Conservation (phyloP, 371 early-diverging fungal species). For the Umbelopsis sp. region DNA sequence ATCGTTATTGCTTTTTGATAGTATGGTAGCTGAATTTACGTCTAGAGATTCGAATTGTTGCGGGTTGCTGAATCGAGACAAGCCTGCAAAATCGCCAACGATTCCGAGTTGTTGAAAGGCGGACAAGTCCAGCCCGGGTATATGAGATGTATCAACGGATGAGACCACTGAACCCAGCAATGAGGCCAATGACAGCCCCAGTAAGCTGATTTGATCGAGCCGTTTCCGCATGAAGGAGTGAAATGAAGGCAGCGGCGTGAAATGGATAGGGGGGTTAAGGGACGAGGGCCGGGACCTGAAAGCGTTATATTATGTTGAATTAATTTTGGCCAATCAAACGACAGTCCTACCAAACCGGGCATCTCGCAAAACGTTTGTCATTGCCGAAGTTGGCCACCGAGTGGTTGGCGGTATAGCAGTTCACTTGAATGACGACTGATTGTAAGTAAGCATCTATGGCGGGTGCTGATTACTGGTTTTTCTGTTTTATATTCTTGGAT, state of each 20-base stretch:
- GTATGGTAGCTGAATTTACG: constrained; percentile 35
- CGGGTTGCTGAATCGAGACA: constrained; percentile 46
- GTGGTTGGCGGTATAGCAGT: too few relatives aligned
- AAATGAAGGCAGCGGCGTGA: not conserved
- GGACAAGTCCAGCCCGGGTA: constrained; percentile 40
- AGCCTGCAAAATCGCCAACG: constrained; percentile 44
- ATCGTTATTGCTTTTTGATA: constrained; percentile 34
- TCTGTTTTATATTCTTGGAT: too few relatives aligned
- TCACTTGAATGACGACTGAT: too few relatives aligned
- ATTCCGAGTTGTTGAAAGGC: constrained; percentile 42
- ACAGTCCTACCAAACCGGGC: too few relatives aligned
- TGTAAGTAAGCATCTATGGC: too few relatives aligned
- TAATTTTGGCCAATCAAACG: too few relatives aligned
- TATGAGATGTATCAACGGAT: constrained; percentile 35
- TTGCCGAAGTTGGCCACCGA: too few relatives aligned
- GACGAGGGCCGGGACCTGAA: not conserved
- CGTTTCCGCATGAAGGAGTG: constrained; percentile 15
- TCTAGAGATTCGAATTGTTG: constrained; percentile 39
- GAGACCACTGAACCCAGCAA: constrained; percentile 18
- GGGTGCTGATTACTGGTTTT: too few relatives aligned
- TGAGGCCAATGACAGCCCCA: constrained; percentile 10
- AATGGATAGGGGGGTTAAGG: too few relatives aligned
- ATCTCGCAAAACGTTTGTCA: too few relatives aligned
- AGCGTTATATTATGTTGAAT: too few relatives aligned
- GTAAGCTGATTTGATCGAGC: not conserved